Evolutionary conservation across 768 basidiomycete species (phyloP).

Genomic region (Suillus clintonianus): DNA sequence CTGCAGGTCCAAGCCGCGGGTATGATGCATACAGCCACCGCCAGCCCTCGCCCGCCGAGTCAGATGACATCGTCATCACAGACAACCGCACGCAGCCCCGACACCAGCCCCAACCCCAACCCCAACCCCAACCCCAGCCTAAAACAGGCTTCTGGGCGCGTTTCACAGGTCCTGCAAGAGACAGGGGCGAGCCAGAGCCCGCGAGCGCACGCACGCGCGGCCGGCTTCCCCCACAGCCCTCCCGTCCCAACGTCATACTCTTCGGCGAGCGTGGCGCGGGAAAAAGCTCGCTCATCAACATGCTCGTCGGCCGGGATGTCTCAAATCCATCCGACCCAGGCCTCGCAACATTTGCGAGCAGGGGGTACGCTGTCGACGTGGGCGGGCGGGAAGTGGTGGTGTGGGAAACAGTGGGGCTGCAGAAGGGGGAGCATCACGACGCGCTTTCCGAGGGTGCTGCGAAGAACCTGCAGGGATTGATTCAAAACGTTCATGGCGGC

Average conservation of each 20-base stretch:
- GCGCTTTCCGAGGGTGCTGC: constrained; percentile 33
- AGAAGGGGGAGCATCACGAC: constrained; percentile 28
- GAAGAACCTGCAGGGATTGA: constrained; percentile 32
- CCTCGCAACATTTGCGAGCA: constrained; percentile 35
- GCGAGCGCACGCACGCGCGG: background rate
- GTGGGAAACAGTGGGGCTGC: constrained; percentile 38
- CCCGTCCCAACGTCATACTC: constrained; percentile 34
- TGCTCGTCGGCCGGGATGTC: constrained; percentile 30
- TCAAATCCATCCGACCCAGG: constrained; percentile 34
- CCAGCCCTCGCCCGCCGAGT: background rate
- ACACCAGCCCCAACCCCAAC: background rate
- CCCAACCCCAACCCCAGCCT: background rate
- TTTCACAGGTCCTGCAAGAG: background rate
- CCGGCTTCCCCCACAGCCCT: background rate
- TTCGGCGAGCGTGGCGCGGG: constrained; percentile 46
- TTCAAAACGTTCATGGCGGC: constrained; percentile 34
- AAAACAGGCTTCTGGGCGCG: constrained; percentile 3
- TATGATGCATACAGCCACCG: background rate
- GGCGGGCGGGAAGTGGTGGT: constrained; percentile 18
- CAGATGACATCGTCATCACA: background rate
- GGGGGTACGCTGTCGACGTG: constrained; percentile 23
- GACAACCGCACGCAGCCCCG: background rate
- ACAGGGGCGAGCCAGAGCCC: background rate
- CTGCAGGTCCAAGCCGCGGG: background rate
- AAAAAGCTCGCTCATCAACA: constrained; percentile 49